A percentile compares a stretch with the other conserved stretches of the same genome.
Conservation (phyloP, 2,329 filamentous ascomycete genomes). For the Colletotrichum cordylinicola region DNA sequence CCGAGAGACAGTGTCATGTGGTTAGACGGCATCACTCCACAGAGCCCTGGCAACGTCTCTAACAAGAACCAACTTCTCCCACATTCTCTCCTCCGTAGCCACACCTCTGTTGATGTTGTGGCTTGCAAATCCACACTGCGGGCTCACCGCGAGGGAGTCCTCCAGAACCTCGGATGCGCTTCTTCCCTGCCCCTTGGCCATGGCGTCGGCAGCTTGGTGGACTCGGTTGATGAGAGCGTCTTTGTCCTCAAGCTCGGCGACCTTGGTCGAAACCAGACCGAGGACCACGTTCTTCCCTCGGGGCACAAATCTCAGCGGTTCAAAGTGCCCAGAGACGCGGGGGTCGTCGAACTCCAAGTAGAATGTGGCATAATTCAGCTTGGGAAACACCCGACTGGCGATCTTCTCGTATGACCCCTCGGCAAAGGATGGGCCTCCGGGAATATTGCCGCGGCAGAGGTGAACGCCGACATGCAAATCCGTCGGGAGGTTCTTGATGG, state of each 20-base stretch:
- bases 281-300: slow-evolving; percentile 67
- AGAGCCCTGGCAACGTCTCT: slow-evolving; percentile 75
- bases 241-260: slow-evolving; percentile 66
- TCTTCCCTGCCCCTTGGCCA: slow-evolving; percentile 71
- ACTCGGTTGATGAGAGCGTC: slow-evolving; percentile 66
- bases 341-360: slow-evolving; percentile 74
- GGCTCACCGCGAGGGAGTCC: slow-evolving; percentile 70
- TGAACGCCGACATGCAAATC: slow-evolving; percentile 83
- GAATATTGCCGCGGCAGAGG: slow-evolving; percentile 73
- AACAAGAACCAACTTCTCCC: slow-evolving; percentile 74
- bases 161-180: slow-evolving; percentile 68
- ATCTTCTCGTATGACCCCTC: slow-evolving; percentile 72
- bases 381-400: slow-evolving; percentile 67
- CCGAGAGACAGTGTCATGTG: not conserved
- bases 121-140: slow-evolving; percentile 77
- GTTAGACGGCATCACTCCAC: slow-evolving; percentile 52
- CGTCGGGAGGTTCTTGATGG: slow-evolving; percentile 63
- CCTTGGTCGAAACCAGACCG: slow-evolving; percentile 68
- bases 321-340: slow-evolving; percentile 67
- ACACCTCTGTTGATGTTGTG: slow-evolving; percentile 73
- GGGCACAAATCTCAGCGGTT: slow-evolving; percentile 66
- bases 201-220: slow-evolving; percentile 66
- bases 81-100: slow-evolving; percentile 72
- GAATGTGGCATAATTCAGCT: slow-evolving; percentile 69
- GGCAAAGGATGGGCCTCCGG: slow-evolving; percentile 68